Conservation (phyloP, 371 early-diverging fungal genomes). For the Rhizopus delemar region DNA sequence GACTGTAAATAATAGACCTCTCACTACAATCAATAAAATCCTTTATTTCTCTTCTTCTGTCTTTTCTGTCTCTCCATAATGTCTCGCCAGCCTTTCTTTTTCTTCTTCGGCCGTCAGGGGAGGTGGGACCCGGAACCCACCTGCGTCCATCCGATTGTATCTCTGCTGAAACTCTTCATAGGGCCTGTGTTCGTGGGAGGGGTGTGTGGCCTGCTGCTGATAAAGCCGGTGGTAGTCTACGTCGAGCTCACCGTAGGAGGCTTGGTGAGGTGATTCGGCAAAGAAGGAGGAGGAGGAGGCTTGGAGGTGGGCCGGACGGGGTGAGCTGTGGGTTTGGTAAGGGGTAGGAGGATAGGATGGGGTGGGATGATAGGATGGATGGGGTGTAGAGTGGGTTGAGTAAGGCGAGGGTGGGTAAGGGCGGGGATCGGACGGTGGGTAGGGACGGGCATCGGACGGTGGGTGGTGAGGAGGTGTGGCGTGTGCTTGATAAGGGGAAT, state of each 20-base stretch:
- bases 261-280: slow-evolving; percentile 2
- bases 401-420: not conserved
- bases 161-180: slow-evolving; percentile 17
- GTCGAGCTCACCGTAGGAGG: too few relatives aligned
- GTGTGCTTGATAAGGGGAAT: slow-evolving; percentile 25
- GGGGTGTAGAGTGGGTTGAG: not conserved
- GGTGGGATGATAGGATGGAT: not conserved
- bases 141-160: slow-evolving; percentile 36
- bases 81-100: slow-evolving; percentile 26
- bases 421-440: not conserved
- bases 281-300: not conserved
- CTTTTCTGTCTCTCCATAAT: slow-evolving; percentile 16
- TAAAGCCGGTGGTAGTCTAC: slow-evolving; percentile 45
- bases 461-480: slow-evolving; percentile 17
- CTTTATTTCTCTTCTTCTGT: slow-evolving; percentile 1
- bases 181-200: slow-evolving; percentile 1
- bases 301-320: slow-evolving; percentile 10
- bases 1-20: too few relatives aligned
- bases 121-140: slow-evolving; percentile 45
- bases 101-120: slow-evolving; percentile 33
- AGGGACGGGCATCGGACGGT: not conserved
- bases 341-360: not conserved
- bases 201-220: slow-evolving; percentile 37
- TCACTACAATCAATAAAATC: too few relatives aligned
- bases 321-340: slow-evolving; percentile 7